Base-by-base conservation (phyloP, 2,329 filamentous ascomycete species). In the Sclerotinia subarctica region DNA sequence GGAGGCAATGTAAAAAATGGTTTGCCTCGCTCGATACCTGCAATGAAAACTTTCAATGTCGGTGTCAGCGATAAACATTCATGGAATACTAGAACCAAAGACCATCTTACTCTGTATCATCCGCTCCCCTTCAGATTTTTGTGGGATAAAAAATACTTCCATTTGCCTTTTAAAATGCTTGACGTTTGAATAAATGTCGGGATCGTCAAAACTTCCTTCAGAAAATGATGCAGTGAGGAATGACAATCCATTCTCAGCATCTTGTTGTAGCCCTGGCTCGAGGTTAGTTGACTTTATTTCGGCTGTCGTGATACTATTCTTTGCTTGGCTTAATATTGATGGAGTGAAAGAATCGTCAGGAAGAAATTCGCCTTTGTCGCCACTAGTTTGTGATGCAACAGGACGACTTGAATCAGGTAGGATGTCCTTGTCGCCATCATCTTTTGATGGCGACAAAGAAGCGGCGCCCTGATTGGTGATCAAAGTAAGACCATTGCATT, bases 71-170 rank as follows among this genome's bases (percentile, higher is more conserved):
- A 35, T 2, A 26, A 52, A 7, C 7, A 26, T 44, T 21, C n/a
- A 10, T 38, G 35, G 24, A n/a, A 19, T 56, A 21, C 29, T 11
- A n/a, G n/a, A 11, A 52, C 3, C 26, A n/a, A n/a, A 32, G 32
- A 47, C 17, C 7, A 51, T 44, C 69, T 53, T 64, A 70, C 69
- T 52, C 32, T 66, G 21, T 15, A 69, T 69, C 64, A 71, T 46
- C 5, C 32, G 46, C 24, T 60, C 21, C 19, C 70, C 70, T 66
- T 71, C 67, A 42, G 66, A 67, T 44, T 57, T 53, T n/a, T 54
- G 54, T 19, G 69, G 69, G 21, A 71, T 67, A 35, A 69, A 70
- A 42, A 71, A 71, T 10, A 66, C 49, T 19, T 71, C 67, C 26
- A 51, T 66, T 15, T 42, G 51, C 62, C 67, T 54, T 29, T 46